Evolutionary conservation across 202 grass and related monocot genomes (phyloP).

Genomic region (Zoysia matrella): DNA sequence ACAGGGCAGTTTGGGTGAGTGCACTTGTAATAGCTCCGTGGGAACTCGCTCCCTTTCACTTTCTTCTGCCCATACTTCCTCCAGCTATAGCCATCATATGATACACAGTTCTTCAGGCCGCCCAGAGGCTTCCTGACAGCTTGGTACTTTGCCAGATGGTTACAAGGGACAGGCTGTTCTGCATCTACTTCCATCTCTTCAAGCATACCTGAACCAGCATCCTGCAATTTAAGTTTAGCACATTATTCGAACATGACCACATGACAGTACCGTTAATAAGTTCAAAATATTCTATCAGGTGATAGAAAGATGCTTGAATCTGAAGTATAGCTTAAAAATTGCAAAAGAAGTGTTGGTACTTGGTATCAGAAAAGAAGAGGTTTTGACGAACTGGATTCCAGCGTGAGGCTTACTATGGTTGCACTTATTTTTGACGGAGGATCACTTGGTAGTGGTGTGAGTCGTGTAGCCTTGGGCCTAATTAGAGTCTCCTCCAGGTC

Average conservation of each 20-base stretch:
- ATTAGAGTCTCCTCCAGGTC: conserved; percentile 42
- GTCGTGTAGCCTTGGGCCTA: conserved; percentile 63
- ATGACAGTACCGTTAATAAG: background rate
- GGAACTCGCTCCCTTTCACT: conserved; percentile 86
- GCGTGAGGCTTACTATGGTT: conserved; percentile 34
- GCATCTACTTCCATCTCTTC: conserved; percentile 41
- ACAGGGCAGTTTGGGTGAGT: conserved; percentile 81
- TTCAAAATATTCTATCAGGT: background rate
- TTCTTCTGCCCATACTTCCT: conserved; percentile 94
- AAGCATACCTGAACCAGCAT: conserved; percentile 19
- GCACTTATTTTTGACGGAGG: conserved; percentile 27
- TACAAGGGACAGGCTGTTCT: conserved; percentile 24
- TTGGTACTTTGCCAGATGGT: background rate
- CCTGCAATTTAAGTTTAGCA: conserved; percentile 40
- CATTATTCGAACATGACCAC: conserved; percentile 21
- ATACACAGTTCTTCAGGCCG: conserved; percentile 36
- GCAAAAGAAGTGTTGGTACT: background rate
- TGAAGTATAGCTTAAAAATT: background rate
- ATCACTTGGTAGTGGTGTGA: conserved; percentile 35
- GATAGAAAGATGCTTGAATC: background rate
- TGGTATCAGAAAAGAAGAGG: conserved; percentile 26
- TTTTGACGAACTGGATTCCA: conserved; percentile 20
- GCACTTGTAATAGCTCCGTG: conserved; percentile 95
- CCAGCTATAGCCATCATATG: conserved; percentile 88
- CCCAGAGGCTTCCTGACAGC: conserved; percentile 21